These are phyloP conservation scores for Eucalyptus dawsonii DNA, from an alignment of 345 rosid genomes.

Conservation along the genomic window DNA sequence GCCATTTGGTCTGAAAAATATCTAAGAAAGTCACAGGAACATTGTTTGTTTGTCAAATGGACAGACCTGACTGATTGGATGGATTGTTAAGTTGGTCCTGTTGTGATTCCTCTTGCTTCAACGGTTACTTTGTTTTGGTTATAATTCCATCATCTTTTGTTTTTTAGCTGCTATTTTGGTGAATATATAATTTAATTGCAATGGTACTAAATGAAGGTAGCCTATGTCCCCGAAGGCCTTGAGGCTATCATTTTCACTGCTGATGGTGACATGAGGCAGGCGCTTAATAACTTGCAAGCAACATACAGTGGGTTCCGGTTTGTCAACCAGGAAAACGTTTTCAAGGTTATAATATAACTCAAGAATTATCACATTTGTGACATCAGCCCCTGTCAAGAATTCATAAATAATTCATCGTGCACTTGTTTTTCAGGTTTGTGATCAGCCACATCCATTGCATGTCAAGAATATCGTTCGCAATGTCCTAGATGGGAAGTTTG, in stretches of 20 bases:
- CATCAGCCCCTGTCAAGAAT: not conserved
- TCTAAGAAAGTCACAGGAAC: not conserved
- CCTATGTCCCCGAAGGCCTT: constrained; percentile 88
- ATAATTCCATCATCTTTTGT: not conserved
- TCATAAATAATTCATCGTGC: not conserved
- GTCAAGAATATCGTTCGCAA: constrained; percentile 82
- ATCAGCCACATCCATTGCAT: constrained; percentile 96
- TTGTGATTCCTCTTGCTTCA: not conserved
- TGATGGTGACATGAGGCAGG: constrained; percentile 99
- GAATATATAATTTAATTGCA: not conserved
- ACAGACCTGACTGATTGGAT: not conserved
- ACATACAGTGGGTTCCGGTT: constrained; percentile 86
- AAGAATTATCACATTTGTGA: not conserved
- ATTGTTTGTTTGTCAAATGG: not conserved
- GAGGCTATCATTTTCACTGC: constrained; percentile 97
- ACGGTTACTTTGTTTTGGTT: not conserved
- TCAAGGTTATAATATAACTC: constrained; percentile 46
- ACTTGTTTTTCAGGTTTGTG: constrained; percentile 56
- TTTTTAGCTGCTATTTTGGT: not conserved
- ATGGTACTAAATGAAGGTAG: constrained; percentile 44
- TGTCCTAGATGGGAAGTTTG: constrained; percentile 78
- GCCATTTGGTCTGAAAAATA: not conserved
- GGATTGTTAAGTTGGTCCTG: not conserved
- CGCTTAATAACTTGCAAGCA: constrained; percentile 93
- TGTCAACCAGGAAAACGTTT: constrained; percentile 91